Conservation (phyloP, 176 grass and related monocot species). For the Lolium rigidum region DNA sequence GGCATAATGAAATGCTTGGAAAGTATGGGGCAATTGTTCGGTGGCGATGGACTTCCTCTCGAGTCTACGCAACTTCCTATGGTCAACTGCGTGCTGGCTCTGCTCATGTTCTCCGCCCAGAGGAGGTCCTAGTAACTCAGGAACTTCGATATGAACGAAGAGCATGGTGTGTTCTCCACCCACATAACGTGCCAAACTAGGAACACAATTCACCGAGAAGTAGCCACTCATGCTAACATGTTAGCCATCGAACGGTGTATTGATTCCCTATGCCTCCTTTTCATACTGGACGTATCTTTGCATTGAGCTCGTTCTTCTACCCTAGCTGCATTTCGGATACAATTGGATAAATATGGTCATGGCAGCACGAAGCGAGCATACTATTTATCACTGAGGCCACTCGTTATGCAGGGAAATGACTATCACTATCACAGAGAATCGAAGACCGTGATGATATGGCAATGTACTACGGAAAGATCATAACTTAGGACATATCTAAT, state of each 20-base stretch:
- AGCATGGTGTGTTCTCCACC: no score
- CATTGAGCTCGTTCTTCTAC: background rate
- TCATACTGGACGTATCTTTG: background rate
- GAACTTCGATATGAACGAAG: no score
- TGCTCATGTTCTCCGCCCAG: background rate
- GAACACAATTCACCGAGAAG: background rate
- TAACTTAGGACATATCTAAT: background rate
- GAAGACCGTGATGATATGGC: background rate
- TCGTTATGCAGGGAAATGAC: background rate
- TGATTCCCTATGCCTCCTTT: background rate
- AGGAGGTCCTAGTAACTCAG: no score
- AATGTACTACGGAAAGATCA: background rate
- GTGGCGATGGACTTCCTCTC: no score
- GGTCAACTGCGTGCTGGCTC: background rate
- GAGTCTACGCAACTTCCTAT: background rate
- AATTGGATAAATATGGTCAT: background rate
- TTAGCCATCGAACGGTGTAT: background rate
- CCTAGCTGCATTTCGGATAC: background rate
- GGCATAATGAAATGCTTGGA: no score
- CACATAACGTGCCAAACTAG: background rate
- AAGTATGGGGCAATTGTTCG: no score
- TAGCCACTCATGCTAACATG: background rate
- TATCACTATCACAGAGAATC: background rate
- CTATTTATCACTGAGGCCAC: background rate
- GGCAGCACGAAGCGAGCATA: background rate